These are phyloP conservation scores for Vanderwaltozyma polyspora DNA, from an alignment of 805 yeast genomes.

Conservation along the genomic window DNA sequence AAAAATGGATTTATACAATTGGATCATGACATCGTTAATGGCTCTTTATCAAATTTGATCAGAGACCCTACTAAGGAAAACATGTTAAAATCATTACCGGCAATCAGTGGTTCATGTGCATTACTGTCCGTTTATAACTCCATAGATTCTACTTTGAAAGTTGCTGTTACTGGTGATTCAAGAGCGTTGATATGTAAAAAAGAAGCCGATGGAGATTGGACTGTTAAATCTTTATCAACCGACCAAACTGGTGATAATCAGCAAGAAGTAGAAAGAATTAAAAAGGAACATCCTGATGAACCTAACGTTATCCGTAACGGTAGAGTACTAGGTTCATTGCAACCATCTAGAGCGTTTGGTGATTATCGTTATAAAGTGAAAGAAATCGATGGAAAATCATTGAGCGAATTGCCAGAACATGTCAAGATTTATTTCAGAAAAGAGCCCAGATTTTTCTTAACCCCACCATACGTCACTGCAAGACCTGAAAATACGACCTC, in stretches of 20 bases:
- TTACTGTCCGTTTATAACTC: conserved; percentile 80
- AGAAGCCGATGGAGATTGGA: conserved; percentile 61
- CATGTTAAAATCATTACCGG: conserved; percentile 70
- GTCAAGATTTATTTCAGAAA: conserved; percentile 75
- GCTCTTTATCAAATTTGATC: conserved; percentile 58
- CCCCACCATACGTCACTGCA: conserved; percentile 97
- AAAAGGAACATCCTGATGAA: conserved; percentile 85
- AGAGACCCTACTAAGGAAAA: conserved; percentile 50
- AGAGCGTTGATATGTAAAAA: conserved; percentile 78
- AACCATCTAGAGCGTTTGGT: conserved; percentile 95
- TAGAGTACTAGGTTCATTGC: conserved; percentile 82
- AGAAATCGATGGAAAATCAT: conserved; percentile 31
- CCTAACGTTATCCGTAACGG: conserved; percentile 76
- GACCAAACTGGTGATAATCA: conserved; percentile 94
- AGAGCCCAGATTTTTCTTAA: conserved; percentile 54
- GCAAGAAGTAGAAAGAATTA: conserved; percentile 72
- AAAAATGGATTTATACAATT: conserved; percentile 68
- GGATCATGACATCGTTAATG: conserved; percentile 78
- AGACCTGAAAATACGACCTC: conserved; percentile 86
- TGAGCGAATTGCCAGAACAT: conserved; percentile 59
- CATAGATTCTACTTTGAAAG: conserved; percentile 54
- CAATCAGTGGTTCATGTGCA: conserved; percentile 92
- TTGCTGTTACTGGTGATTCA: conserved; percentile 95
- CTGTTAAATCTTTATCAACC: conserved; percentile 71
- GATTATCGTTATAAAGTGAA: conserved; percentile 90